These are phyloP conservation scores for Phytophthora aleatoria DNA, from an alignment of 352 stramenopile species.

Conservation along the genomic window DNA sequence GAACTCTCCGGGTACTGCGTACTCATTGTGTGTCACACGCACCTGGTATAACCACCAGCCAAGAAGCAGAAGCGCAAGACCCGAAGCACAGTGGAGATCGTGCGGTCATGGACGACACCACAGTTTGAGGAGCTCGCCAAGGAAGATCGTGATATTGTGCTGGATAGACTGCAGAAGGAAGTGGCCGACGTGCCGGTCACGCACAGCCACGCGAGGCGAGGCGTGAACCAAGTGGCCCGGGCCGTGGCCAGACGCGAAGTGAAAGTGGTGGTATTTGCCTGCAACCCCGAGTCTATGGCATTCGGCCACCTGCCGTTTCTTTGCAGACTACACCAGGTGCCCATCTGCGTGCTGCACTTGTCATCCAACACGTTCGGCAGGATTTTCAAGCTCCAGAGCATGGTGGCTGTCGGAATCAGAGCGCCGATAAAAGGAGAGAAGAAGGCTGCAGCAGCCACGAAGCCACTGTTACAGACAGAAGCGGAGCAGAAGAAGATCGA, in stretches of 20 bases:
- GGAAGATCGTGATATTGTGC: slow-evolving; percentile 79
- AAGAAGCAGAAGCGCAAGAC: slow-evolving; percentile 35
- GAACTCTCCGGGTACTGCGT: too few relatives aligned
- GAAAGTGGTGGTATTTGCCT: slow-evolving; percentile 69
- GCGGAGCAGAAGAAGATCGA: slow-evolving; percentile 45
- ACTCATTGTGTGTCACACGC: too few relatives aligned
- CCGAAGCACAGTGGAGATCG: slow-evolving; percentile 15
- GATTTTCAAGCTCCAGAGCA: slow-evolving; percentile 60
- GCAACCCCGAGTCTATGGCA: slow-evolving; percentile 55
- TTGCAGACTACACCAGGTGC: slow-evolving; percentile 67
- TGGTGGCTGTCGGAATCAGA: slow-evolving; percentile 59
- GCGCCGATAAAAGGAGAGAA: neutral
- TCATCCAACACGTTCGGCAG: slow-evolving; percentile 69
- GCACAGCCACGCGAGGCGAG: slow-evolving; percentile 40
- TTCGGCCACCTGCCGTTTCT: slow-evolving; percentile 75
- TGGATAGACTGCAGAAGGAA: slow-evolving; percentile 76
- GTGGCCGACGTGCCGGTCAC: slow-evolving; percentile 34
- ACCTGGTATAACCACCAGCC: neutral
- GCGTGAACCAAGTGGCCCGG: slow-evolving; percentile 64
- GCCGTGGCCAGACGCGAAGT: slow-evolving; percentile 48
- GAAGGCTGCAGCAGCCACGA: slow-evolving; percentile 1
- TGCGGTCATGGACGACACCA: slow-evolving; percentile 47
- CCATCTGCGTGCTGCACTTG: slow-evolving; percentile 72
- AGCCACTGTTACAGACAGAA: slow-evolving; percentile 17
- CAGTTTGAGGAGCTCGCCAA: slow-evolving; percentile 71